Evolutionary conservation across 2,329 filamentous ascomycete genomes (phyloP).

Genomic region (Orbilia ellipsospora): DNA sequence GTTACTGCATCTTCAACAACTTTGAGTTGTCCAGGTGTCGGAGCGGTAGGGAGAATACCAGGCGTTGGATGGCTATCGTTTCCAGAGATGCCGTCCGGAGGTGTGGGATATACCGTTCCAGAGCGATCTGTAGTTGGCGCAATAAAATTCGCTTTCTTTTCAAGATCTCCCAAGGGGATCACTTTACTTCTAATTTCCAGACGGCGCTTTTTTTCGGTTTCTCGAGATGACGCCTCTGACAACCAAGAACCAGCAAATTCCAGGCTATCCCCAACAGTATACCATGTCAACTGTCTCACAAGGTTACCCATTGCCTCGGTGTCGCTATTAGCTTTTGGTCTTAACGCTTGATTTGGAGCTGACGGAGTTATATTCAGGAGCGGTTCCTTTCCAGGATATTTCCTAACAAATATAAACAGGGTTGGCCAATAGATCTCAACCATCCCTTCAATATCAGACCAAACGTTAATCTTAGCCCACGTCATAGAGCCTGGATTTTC

Average conservation of each 20-base stretch:
- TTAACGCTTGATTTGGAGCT: not conserved
- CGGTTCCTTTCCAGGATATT: conserved; percentile 14
- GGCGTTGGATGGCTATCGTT: conserved; percentile 47
- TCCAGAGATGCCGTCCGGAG: conserved; percentile 43
- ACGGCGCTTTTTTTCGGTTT: conserved; percentile 34
- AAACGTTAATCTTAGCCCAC: conserved; percentile 40
- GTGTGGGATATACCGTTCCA: conserved; percentile 50
- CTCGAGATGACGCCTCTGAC: conserved; percentile 12
- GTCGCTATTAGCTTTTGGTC: conserved; percentile 7
- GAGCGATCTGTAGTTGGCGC: conserved; percentile 43
- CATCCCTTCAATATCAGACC: conserved; percentile 45
- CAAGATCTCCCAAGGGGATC: conserved; percentile 6
- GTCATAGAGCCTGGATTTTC: conserved; percentile 4
- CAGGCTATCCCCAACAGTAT: conserved; percentile 37
- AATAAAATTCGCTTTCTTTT: conserved; percentile 9
- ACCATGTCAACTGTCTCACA: conserved; percentile 44
- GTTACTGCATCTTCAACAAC: conserved; percentile 13
- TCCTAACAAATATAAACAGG: conserved; percentile 35
- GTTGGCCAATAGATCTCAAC: conserved; percentile 47
- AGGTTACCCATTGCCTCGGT: conserved; percentile 19
- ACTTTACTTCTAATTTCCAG: conserved; percentile 35
- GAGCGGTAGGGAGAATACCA: conserved; percentile 31
- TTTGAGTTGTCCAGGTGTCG: conserved; percentile 37
- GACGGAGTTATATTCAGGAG: not conserved
- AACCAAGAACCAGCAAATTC: conserved; percentile 42